Conservation (phyloP, 1,284 basidiomycete species). For the Ceratobasidium theobromae region DNA sequence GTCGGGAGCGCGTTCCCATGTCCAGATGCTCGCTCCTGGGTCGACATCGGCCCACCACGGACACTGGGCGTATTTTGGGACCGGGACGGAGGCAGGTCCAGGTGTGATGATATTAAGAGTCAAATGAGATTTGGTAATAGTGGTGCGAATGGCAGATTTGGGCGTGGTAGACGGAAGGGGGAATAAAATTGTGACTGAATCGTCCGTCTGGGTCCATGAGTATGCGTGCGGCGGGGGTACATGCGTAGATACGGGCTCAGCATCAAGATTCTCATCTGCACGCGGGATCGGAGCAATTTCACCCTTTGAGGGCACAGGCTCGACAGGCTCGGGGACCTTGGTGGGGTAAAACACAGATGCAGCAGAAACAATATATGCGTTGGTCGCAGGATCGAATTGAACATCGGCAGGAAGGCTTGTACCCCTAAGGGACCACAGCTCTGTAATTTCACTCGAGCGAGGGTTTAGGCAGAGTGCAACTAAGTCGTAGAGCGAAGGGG, state of each 20-base stretch:
- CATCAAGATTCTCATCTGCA: constrained; percentile 55
- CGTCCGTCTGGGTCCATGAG: constrained; percentile 86
- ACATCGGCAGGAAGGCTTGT: constrained; percentile 68
- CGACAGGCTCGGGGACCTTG: constrained; percentile 41
- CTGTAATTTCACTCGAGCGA: constrained; percentile 43
- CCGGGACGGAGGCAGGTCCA: constrained; percentile 40
- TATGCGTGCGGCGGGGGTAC: constrained; percentile 62
- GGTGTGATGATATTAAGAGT: constrained; percentile 59
- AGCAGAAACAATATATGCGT: constrained; percentile 59
- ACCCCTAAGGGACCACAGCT: constrained; percentile 70
- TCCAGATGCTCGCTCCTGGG: constrained; percentile 77
- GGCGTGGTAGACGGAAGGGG: constrained; percentile 70
- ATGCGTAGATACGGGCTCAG: constrained; percentile 2
- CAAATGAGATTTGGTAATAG: constrained; percentile 65
- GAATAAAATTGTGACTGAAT: constrained; percentile 80
- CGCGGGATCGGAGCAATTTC: constrained; percentile 70
- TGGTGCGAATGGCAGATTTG: constrained; percentile 64
- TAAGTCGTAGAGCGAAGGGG: not conserved
- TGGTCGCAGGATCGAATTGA: constrained; percentile 51
- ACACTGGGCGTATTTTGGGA: constrained; percentile 64
- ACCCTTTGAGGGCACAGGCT: constrained; percentile 59
- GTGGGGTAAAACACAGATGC: constrained; percentile 55
- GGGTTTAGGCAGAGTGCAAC: constrained; percentile 10
- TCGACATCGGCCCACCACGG: constrained; percentile 76
- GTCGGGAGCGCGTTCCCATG: constrained; percentile 61